A percentile compares a stretch with the other conserved stretches of the same genome.
Evolutionary conservation across 495 filamentous ascomycete species (phyloP).

Genomic region (Rusavskia elegans): DNA sequence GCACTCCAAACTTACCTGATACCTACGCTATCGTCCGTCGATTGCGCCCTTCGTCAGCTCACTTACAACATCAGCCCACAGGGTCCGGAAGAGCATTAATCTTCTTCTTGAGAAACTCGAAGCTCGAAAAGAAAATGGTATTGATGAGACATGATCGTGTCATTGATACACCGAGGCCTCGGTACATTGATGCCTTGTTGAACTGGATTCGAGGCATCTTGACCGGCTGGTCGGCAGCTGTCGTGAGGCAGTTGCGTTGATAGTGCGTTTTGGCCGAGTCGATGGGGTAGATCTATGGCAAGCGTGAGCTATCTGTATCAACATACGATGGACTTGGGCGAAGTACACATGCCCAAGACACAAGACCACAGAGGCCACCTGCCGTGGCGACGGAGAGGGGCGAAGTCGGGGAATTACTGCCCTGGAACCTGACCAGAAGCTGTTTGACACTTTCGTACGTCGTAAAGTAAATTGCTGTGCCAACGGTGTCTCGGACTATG

Average conservation of each 20-base stretch:
- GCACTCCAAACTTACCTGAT: too few relatives aligned
- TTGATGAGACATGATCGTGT: constrained; percentile 38
- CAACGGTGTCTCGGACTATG: constrained; percentile 62
- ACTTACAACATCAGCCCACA: not conserved
- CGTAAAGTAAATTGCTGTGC: constrained; percentile 71
- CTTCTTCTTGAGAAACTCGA: constrained; percentile 15
- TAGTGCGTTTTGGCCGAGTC: constrained; percentile 75
- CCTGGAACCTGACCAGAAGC: constrained; percentile 53
- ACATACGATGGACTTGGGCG: not conserved
- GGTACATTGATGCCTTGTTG: constrained; percentile 57
- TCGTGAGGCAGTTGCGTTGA: constrained; percentile 62
- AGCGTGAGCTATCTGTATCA: too few relatives aligned
- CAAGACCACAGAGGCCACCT: constrained; percentile 63
- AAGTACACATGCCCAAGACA: constrained; percentile 69
- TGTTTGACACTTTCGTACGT: constrained; percentile 75
- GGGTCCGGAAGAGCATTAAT: constrained; percentile 13
- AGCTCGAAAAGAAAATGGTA: constrained; percentile 13
- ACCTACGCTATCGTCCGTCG: not conserved
- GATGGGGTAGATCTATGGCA: constrained; percentile 47
- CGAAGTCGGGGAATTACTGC: constrained; percentile 48
- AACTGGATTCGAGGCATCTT: constrained; percentile 52
- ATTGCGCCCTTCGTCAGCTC: not conserved
- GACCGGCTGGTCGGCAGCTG: constrained; percentile 40
- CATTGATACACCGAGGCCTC: constrained; percentile 62
- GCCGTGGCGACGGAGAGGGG: constrained; percentile 58